Percentiles rank a stretch among this genome's conserved stretches.
Conservation (phyloP, 176 grass and related monocot species). For the Oropetium thomaeum region DNA sequence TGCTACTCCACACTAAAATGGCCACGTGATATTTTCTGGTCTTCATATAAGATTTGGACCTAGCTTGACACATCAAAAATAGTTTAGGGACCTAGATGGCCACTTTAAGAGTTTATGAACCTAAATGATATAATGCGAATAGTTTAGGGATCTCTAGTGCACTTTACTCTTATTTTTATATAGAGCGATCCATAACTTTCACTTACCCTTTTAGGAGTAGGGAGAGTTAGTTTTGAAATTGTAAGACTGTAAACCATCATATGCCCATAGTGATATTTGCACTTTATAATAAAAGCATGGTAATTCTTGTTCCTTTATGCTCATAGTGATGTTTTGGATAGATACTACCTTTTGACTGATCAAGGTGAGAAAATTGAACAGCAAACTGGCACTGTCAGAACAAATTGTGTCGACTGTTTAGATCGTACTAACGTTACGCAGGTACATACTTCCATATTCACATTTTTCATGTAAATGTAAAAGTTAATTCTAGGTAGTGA, state of each 20-base stretch:
- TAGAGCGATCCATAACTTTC: neutral
- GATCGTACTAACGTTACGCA: slow-evolving; percentile 98
- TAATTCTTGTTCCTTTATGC: neutral
- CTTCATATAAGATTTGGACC: too few species aligned
- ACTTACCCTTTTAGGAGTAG: neutral
- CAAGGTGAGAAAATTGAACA: slow-evolving; percentile 57
- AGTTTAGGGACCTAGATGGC: too few species aligned
- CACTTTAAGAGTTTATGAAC: too few species aligned
- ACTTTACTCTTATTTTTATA: neutral
- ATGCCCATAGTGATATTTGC: neutral
- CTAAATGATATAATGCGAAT: too few species aligned
- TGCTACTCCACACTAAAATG: too few species aligned
- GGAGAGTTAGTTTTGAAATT: neutral
- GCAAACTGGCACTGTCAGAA: slow-evolving; percentile 81
- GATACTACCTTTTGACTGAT: slow-evolving; percentile 75
- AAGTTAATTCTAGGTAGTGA: neutral
- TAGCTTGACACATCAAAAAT: too few species aligned
- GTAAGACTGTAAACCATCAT: too few species aligned
- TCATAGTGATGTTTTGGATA: slow-evolving; percentile 31
- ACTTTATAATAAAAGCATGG: neutral
- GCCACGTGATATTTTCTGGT: too few species aligned
- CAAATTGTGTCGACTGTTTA: slow-evolving; percentile 92
- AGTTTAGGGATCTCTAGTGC: too few species aligned
- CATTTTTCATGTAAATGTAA: neutral
- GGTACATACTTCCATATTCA: slow-evolving; percentile 36